Conservation (phyloP, 176 grass and related monocot genomes). For the Oryza coarctata region DNA sequence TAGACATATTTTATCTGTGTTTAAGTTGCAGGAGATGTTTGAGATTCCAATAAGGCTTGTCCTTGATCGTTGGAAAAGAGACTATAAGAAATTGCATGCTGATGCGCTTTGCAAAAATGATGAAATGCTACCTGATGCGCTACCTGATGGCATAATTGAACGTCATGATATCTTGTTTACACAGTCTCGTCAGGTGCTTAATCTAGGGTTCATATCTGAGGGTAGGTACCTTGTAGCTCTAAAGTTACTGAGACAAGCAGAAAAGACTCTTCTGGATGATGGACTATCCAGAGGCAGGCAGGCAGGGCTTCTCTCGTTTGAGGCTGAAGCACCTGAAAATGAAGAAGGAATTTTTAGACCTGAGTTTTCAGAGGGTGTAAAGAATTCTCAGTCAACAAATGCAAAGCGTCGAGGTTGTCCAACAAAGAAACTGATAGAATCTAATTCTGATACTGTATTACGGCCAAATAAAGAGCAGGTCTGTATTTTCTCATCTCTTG, state of each 20-base stretch:
- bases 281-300: slow-evolving; percentile 58
- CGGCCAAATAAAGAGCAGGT: slow-evolving; percentile 80
- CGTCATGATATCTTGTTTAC: slow-evolving; percentile 54
- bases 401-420: slow-evolving; percentile 64
- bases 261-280: slow-evolving; percentile 73
- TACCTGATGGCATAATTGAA: slow-evolving; percentile 38
- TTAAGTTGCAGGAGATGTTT: slow-evolving; percentile 91
- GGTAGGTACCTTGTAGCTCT: slow-evolving; percentile 80
- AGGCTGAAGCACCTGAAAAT: slow-evolving; percentile 71
- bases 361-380: slow-evolving; percentile 52
- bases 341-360: slow-evolving; percentile 46
- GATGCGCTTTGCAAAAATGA: slow-evolving; percentile 29
- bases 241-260: slow-evolving; percentile 77
- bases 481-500: not conserved
- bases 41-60: slow-evolving; percentile 77
- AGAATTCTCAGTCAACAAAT: slow-evolving; percentile 55
- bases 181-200: slow-evolving; percentile 53
- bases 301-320: slow-evolving; percentile 71
- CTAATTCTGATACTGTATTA: slow-evolving; percentile 47
- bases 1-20: slow-evolving; percentile 79
- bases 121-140: slow-evolving; percentile 30
- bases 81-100: slow-evolving; percentile 73
- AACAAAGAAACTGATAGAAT: slow-evolving; percentile 66
- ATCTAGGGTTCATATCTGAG: slow-evolving; percentile 84
- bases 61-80: slow-evolving; percentile 90